These are phyloP conservation scores for Jacaranda copaia DNA, from an alignment of 257 asterid species.

Conservation along the genomic window DNA sequence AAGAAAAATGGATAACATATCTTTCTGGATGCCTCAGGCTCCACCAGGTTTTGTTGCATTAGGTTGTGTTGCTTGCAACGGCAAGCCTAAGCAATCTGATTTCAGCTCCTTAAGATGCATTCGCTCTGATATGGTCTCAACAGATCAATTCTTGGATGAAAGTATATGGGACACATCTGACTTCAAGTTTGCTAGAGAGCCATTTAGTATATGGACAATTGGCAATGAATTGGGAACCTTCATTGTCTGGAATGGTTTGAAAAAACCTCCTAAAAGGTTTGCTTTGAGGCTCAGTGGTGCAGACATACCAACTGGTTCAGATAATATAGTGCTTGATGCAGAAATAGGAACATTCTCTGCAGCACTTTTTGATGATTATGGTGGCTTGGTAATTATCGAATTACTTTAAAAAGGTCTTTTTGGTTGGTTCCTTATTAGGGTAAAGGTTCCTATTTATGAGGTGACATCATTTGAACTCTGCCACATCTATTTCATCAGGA, in stretches of 20 bases:
- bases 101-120: slow-evolving; percentile 81
- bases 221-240: slow-evolving; percentile 84
- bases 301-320: slow-evolving; percentile 67
- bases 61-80: slow-evolving; percentile 89
- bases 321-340: slow-evolving; percentile 74
- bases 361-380: slow-evolving; percentile 94
- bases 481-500: not conserved
- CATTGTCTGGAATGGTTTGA: slow-evolving; percentile 76
- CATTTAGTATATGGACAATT: slow-evolving; percentile 82
- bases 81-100: slow-evolving; percentile 82
- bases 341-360: slow-evolving; percentile 90
- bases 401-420: slow-evolving; percentile 13
- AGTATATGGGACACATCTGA: slow-evolving; percentile 97
- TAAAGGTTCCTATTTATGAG: not conserved
- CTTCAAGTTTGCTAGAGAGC: slow-evolving; percentile 61
- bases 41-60: slow-evolving; percentile 92
- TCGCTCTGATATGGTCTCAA: slow-evolving; percentile 82
- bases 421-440: not conserved
- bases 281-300: slow-evolving; percentile 83
- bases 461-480: not conserved
- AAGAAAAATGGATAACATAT: slow-evolving; percentile 64
- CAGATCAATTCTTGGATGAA: slow-evolving; percentile 80
- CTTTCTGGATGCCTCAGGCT: slow-evolving; percentile 98
- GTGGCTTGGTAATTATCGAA: slow-evolving; percentile 75
- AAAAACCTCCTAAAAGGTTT: slow-evolving; percentile 90